phyloP scores from a whole-genome alignment of 1,284 basidiomycete species.

The Boletellus deceptivus region DNA sequence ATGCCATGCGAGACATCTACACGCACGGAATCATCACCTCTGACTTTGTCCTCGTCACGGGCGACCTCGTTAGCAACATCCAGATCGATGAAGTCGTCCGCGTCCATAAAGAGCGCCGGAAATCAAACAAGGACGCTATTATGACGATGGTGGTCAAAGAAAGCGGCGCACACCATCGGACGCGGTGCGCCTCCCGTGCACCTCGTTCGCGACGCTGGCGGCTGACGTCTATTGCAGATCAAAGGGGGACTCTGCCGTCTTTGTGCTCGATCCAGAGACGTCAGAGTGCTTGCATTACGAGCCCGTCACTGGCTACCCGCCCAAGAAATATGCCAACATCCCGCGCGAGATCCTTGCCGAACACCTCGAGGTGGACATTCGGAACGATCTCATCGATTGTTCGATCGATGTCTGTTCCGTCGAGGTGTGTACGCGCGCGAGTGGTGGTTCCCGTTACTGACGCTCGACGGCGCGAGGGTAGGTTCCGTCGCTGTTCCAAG shows the following conservation, averaged over 20 bases:
- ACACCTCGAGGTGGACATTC: constrained; percentile 77
- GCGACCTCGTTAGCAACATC: constrained; percentile 93
- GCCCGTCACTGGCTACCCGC: constrained; percentile 63
- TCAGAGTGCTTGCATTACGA: constrained; percentile 81
- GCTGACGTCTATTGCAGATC: constrained; percentile 44
- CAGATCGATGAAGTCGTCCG: constrained; percentile 87
- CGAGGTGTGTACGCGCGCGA: constrained; percentile 49
- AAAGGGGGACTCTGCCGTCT: constrained; percentile 67
- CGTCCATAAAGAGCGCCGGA: constrained; percentile 85
- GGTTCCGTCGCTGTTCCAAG: constrained; percentile 96
- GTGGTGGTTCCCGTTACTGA: not conserved
- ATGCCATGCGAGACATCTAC: constrained; percentile 96
- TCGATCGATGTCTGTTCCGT: constrained; percentile 92
- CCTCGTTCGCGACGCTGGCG: constrained; percentile 2
- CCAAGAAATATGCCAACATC: constrained; percentile 55
- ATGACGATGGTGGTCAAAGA: constrained; percentile 95
- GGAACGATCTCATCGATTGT: constrained; percentile 87
- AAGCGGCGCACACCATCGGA: constrained; percentile 67
- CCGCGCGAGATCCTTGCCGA: constrained; percentile 68
- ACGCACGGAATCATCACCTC: constrained; percentile 87
- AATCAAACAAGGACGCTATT: constrained; percentile 87
- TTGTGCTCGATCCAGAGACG: constrained; percentile 72
- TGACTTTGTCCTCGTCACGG: constrained; percentile 93
- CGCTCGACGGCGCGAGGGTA: constrained; percentile 30
- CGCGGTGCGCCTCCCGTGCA: constrained; percentile 53